Evolutionary conservation across 2,329 filamentous ascomycete genomes (phyloP).

Genomic region (Annulohypoxylon truncatum): DNA sequence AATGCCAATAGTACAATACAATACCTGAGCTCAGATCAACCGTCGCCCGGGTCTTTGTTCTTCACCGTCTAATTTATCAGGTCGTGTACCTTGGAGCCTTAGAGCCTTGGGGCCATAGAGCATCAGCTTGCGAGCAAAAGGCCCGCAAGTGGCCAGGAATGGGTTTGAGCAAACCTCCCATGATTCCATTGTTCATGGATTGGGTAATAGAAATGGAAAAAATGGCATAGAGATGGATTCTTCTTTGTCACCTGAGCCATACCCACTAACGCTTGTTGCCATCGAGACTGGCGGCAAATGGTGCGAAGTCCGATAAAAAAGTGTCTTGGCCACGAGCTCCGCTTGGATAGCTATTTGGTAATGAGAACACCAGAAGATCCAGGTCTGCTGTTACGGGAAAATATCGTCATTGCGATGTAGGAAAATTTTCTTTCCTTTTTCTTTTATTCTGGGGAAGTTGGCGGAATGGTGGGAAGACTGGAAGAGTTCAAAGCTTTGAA

Average conservation of each 20-base stretch:
- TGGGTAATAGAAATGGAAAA: slow-evolving; percentile 62
- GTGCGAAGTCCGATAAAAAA: slow-evolving; percentile 26
- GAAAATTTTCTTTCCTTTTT: slow-evolving; percentile 19
- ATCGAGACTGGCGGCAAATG: slow-evolving; percentile 42
- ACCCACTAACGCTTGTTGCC: slow-evolving; percentile 40
- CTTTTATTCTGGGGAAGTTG: slow-evolving; percentile 25
- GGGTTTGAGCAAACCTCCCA: slow-evolving; percentile 35
- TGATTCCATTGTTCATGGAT: slow-evolving; percentile 52
- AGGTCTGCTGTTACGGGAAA: slow-evolving; percentile 33
- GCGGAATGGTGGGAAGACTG: not conserved
- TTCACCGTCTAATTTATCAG: slow-evolving; percentile 38
- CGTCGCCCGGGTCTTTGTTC: slow-evolving; percentile 19
- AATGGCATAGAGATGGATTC: slow-evolving; percentile 50
- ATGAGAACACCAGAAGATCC: slow-evolving; percentile 51
- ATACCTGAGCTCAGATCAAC: slow-evolving; percentile 1
- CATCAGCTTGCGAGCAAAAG: slow-evolving; percentile 14
- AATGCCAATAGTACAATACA: slow-evolving; percentile 27
- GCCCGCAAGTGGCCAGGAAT: slow-evolving; percentile 29
- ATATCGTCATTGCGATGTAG: slow-evolving; percentile 40
- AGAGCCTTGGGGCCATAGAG: not conserved
- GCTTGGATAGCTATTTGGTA: slow-evolving; percentile 54
- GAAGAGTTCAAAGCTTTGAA: slow-evolving; percentile 15
- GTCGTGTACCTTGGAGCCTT: slow-evolving; percentile 7
- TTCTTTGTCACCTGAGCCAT: slow-evolving; percentile 54
- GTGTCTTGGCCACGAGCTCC: slow-evolving; percentile 37